Base-by-base conservation (phyloP, 441 rosid genomes). In the Gossypium schwendimanii region DNA sequence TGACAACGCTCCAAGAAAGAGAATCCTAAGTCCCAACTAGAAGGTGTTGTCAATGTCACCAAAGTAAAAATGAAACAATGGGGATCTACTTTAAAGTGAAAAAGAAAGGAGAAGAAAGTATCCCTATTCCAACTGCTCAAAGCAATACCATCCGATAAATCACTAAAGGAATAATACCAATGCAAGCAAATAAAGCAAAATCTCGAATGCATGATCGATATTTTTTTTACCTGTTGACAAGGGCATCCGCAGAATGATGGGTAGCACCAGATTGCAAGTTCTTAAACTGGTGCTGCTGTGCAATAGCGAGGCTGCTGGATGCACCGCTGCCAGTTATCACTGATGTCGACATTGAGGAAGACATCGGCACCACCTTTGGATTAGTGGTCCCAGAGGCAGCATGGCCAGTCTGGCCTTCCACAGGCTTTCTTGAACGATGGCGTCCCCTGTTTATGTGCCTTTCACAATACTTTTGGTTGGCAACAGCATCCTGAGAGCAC, bases 371-470 rank as follows among this genome's bases (percentile, higher is more conserved):
- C 36, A 24, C 10, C 36, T 24, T 58, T 11, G n/a, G 15, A 3
- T 24, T 23, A 58, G 36, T 5, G 15, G 63, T 58, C 63, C 63
- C 18, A 58, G 63, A 58, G 39, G 17, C 63, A 7, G 63, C 39
- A 24, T 24, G 63, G 63, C 63, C 63, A 24, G 91, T 73, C 76
- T 88, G 94, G 75, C 84, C 93, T 93, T 93, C 98, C 98, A 93
- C 98, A 91, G 88, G 98, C 97, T 93, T 93, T 93, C 98, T 93
- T 93, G 98, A 93, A 91, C 98, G 98, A 79, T 91, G 97, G 80
- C 97, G 96, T 77, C 98, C 98, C 77, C 98, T 84, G 77, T 93
- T 91, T 81, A 93, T 89, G 75, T 94, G 98, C 77, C 90, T 82
- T 70, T 92, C 97, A 52, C 98, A 94, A 72, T 94, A 94, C 71